These are phyloP conservation scores for Fagus crenata DNA, from an alignment of 306 rosid species.

Conservation along the genomic window DNA sequence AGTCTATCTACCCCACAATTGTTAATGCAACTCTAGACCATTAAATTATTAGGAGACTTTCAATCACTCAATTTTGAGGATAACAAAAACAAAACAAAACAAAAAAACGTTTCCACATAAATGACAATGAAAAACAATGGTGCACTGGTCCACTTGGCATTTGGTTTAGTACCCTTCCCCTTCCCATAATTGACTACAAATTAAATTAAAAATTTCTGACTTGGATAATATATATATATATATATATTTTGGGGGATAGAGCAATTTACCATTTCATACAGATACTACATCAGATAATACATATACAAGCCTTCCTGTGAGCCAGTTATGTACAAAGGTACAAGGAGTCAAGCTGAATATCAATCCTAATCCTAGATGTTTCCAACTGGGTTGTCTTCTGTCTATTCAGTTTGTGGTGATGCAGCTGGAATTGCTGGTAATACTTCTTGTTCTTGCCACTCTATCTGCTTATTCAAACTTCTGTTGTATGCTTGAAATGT, in stretches of 20 bases:
- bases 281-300: not conserved
- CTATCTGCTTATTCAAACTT: not conserved
- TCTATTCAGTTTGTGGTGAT: constrained; percentile 24
- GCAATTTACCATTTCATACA: not conserved
- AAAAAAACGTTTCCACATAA: not conserved
- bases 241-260: not conserved
- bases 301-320: not conserved
- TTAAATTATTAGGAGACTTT: not conserved
- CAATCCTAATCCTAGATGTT: constrained; percentile 9
- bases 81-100: not conserved
- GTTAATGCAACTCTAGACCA: not conserved
- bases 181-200: no score
- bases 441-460: constrained; percentile 11
- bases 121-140: not conserved
- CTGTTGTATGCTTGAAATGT: not conserved
- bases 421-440: constrained; percentile 49
- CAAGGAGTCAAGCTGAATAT: not conserved
- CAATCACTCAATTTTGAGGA: not conserved
- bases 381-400: constrained; percentile 30
- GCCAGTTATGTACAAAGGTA: not conserved
- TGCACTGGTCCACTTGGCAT: no score
- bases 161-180: no score
- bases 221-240: no score
- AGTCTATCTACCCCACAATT: not conserved
- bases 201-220: no score